These are phyloP conservation scores for maize (Zea mays) DNA, from an alignment of 176 grass and related monocot genomes.

Conservation along the genomic window Zm-B73-REFERENCE-NAM-5.0 NC_050105.1:139786001-139786500, in stretches of 20 bases:
- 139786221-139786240: constrained; percentile 55
- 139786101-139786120: constrained; percentile 30
- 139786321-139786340: constrained; percentile 66
- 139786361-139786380: constrained; percentile 59
- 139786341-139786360: constrained; percentile 66
- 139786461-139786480: constrained; percentile 43
- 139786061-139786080: constrained; percentile 61
- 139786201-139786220: constrained; percentile 57
- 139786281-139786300: constrained; percentile 47
- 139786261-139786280: constrained; percentile 23
- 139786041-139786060: constrained; percentile 35
- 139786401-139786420: constrained; percentile 40
- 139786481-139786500: constrained; percentile 68
- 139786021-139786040: constrained; percentile 63
- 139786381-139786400: constrained; percentile 74
- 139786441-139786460: constrained; percentile 18
- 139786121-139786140: constrained; percentile 53
- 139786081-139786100: constrained; percentile 60
- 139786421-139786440: constrained; percentile 55
- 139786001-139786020: constrained; percentile 53
- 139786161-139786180: constrained; percentile 59
- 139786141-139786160: constrained; percentile 53
- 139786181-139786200: constrained; percentile 51
- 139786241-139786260: constrained; percentile 61
- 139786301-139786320: constrained; percentile 13